These are phyloP conservation scores for Parmales sp. DNA, from an alignment of 108 stramenopile species.

Conservation along the genomic window DNA sequence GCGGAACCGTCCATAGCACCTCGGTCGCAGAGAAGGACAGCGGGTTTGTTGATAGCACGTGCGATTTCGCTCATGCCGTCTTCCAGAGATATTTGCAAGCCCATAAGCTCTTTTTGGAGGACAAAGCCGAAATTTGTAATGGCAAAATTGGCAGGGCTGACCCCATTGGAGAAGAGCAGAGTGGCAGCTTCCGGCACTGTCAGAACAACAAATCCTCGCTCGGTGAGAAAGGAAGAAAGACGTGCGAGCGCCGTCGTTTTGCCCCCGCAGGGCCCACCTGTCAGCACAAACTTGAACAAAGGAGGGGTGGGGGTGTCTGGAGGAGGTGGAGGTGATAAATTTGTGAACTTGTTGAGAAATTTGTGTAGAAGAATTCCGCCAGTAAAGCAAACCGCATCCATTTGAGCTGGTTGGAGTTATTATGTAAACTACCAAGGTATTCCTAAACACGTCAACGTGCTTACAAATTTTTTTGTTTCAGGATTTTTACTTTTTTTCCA, in stretches of 20 bases:
- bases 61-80: slow-evolving; percentile 70
- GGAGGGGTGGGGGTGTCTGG: slow-evolving; percentile 15
- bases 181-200: slow-evolving; percentile 85
- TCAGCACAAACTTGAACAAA: slow-evolving; percentile 58
- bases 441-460: no score
- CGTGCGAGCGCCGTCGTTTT: slow-evolving; percentile 18
- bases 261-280: slow-evolving; percentile 89
- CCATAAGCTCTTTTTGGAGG: slow-evolving; percentile 23
- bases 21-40: slow-evolving; percentile 81
- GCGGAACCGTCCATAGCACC: slow-evolving; percentile 87
- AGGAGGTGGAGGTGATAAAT: background rate
- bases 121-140: slow-evolving; percentile 39
- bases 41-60: slow-evolving; percentile 59
- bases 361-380: no score
- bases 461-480: no score
- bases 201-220: slow-evolving; percentile 78
- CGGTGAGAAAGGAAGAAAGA: slow-evolving; percentile 39
- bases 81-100: slow-evolving; percentile 46
- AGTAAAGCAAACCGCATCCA: no score
- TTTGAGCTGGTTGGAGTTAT: no score
- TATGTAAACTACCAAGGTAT: no score
- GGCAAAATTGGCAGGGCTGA: slow-evolving; percentile 29
- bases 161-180: slow-evolving; percentile 67
- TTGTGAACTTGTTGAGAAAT: no score
- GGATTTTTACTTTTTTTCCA: no score